Evolutionary conservation across 1,284 basidiomycete genomes (phyloP).

Genomic region (Sphagnurus paluster): DNA sequence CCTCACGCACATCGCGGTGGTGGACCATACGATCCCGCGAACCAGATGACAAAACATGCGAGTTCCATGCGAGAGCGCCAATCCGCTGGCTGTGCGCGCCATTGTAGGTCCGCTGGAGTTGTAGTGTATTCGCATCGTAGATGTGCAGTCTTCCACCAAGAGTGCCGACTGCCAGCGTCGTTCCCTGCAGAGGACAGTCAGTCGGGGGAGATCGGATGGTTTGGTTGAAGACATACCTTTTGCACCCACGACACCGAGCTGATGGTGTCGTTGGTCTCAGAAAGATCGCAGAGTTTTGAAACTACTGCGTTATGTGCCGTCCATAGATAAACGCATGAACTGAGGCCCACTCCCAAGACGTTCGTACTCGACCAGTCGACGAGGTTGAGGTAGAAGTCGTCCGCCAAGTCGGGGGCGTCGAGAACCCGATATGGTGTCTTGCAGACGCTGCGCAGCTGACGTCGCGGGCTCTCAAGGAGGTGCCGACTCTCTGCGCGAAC

Average conservation of each 20-base stretch:
- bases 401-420: conserved; percentile 95
- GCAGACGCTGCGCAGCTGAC: conserved; percentile 81
- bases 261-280: conserved; percentile 62
- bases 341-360: conserved; percentile 91
- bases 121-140: conserved; percentile 87
- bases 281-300: conserved; percentile 88
- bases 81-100: conserved; percentile 88
- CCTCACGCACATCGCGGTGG: conserved; percentile 88
- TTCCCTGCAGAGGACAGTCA: conserved; percentile 56
- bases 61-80: conserved; percentile 94
- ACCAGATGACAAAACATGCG: conserved; percentile 86
- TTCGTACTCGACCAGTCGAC: conserved; percentile 98
- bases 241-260: conserved; percentile 93
- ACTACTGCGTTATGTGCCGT: conserved; percentile 92
- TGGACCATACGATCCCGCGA: conserved; percentile 90
- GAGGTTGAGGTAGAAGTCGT: conserved; percentile 98
- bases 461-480: conserved; percentile 84
- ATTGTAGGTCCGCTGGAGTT: conserved; percentile 83
- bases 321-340: conserved; percentile 95
- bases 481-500: conserved; percentile 83
- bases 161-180: conserved; percentile 91
- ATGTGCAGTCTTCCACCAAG: conserved; percentile 87
- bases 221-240: conserved; percentile 50
- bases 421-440: conserved; percentile 98
- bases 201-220: neutral